Evolutionary conservation across 805 yeast species (phyloP).

Genomic region (Ogataea ganodermae): DNA sequence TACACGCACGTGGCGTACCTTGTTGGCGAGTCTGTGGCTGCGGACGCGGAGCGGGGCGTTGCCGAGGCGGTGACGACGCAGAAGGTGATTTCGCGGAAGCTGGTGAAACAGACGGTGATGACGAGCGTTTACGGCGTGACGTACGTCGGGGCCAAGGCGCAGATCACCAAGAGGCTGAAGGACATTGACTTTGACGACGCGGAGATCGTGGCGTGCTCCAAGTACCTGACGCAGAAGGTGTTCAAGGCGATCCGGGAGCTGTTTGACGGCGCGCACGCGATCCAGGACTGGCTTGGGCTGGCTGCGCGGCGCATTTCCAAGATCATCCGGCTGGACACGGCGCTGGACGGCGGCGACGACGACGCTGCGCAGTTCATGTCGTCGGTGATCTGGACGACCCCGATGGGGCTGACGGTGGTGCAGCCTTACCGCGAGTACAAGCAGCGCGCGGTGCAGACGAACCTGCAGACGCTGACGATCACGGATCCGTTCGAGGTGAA

Average conservation of each 20-base stretch:
- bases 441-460: constrained; percentile 71
- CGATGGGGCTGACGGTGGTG: constrained; percentile 91
- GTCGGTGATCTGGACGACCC: constrained; percentile 97
- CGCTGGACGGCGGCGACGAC: constrained; percentile 54
- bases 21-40: constrained; percentile 56
- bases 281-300: constrained; percentile 94
- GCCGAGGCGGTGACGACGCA: constrained; percentile 54
- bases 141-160: constrained; percentile 87
- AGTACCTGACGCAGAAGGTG: constrained; percentile 75
- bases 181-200: constrained; percentile 49
- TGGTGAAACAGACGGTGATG: constrained; percentile 97
- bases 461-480: constrained; percentile 83
- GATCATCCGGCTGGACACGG: constrained; percentile 69
- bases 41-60: constrained; percentile 55
- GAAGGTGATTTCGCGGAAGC: constrained; percentile 75
- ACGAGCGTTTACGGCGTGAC: constrained; percentile 98
- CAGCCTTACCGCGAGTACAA: constrained; percentile 86
- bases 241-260: constrained; percentile 82
- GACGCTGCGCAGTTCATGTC: constrained; percentile 52
- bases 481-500: constrained; percentile 84
- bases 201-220: constrained; percentile 42
- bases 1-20: constrained; percentile 68
- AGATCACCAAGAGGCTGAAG: constrained; percentile 75
- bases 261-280: constrained; percentile 88
- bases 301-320: constrained; percentile 80